Conservation (phyloP, 2,329 filamentous ascomycete genomes). For the Pezicula radicicola region DNA sequence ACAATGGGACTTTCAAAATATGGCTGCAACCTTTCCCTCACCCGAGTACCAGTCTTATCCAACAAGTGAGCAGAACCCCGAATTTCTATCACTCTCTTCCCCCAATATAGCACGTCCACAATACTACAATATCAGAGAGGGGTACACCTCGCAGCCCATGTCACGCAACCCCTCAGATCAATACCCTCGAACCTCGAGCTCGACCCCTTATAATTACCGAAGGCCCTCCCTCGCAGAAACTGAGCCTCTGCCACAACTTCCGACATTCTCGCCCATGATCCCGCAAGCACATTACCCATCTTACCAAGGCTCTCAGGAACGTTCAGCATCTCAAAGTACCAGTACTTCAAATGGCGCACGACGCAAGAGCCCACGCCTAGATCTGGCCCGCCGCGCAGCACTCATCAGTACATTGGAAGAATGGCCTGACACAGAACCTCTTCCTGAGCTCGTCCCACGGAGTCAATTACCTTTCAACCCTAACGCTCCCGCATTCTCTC, state of each 20-base stretch:
- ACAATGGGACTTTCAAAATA: slow-evolving; percentile 14
- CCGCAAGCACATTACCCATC: slow-evolving; percentile 20
- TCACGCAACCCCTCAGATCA: slow-evolving; percentile 42
- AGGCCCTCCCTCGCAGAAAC: slow-evolving; percentile 22
- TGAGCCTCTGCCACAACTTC: slow-evolving; percentile 23
- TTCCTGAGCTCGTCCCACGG: neutral
- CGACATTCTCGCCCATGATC: slow-evolving; percentile 19
- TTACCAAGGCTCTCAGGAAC: slow-evolving; percentile 13
- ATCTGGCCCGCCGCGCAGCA: neutral
- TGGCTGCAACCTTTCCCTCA: slow-evolving; percentile 6
- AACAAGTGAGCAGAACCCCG: slow-evolving; percentile 4
- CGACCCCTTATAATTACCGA: slow-evolving; percentile 24
- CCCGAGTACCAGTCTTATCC: neutral
- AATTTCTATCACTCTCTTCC: slow-evolving; percentile 15
- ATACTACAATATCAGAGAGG: slow-evolving; percentile 24
- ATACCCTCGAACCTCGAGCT: slow-evolving; percentile 20
- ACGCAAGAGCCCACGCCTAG: slow-evolving; percentile 3
- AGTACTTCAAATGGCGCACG: neutral
- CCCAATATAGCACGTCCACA: slow-evolving; percentile 37
- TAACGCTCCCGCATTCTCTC: slow-evolving; percentile 13
- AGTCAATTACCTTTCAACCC: slow-evolving; percentile 13
- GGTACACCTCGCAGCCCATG: slow-evolving; percentile 49
- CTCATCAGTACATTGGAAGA: slow-evolving; percentile 1
- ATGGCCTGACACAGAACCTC: neutral
- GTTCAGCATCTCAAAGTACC: neutral